phyloP scores from a whole-genome alignment of 2,329 filamentous ascomycete species.

The Scedosporium dehoogii region DNA sequence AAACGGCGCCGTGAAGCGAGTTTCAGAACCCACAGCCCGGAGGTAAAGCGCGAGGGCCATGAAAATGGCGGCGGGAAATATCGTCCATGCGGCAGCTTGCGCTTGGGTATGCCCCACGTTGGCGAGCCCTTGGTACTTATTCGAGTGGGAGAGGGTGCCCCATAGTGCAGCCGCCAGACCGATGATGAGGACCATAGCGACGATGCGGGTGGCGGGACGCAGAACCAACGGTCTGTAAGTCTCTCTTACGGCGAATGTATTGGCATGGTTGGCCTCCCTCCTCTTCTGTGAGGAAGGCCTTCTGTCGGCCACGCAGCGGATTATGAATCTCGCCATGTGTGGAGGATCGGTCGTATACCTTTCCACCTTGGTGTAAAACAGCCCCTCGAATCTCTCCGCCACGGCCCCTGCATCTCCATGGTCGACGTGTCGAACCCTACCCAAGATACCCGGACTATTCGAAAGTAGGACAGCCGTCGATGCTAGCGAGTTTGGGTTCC shows the following conservation, averaged over 20 bases:
- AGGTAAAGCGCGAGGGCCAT: conserved; percentile 13
- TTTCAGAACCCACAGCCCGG: conserved; percentile 17
- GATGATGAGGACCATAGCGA: conserved; percentile 11
- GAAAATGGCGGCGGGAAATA: conserved; percentile 16
- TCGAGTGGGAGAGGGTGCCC: conserved; percentile 13
- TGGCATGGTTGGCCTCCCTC: background rate
- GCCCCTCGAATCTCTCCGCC: conserved; percentile 14
- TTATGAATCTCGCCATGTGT: background rate
- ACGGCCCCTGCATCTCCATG: conserved; percentile 14
- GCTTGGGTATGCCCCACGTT: background rate
- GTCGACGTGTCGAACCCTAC: conserved; percentile 15
- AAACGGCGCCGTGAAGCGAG: conserved; percentile 16
- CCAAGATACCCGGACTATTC: conserved; percentile 16
- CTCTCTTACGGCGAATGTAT: conserved; percentile 9
- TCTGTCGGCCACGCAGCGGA: conserved; percentile 7
- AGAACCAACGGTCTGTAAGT: conserved; percentile 18
- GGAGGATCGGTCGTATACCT: background rate
- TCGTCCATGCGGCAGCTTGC: conserved; percentile 15
- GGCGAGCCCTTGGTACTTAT: conserved; percentile 11
- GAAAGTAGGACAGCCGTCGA: conserved; percentile 16
- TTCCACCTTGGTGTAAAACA: conserved; percentile 18
- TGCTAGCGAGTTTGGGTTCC: conserved; percentile 18
- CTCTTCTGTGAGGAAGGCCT: conserved; percentile 6
- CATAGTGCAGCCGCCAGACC: conserved; percentile 14
- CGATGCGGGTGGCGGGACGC: conserved; percentile 9